These are phyloP conservation scores for Aphanomyces astaci DNA, from an alignment of 352 stramenopile species.

Conservation along the genomic window DNA sequence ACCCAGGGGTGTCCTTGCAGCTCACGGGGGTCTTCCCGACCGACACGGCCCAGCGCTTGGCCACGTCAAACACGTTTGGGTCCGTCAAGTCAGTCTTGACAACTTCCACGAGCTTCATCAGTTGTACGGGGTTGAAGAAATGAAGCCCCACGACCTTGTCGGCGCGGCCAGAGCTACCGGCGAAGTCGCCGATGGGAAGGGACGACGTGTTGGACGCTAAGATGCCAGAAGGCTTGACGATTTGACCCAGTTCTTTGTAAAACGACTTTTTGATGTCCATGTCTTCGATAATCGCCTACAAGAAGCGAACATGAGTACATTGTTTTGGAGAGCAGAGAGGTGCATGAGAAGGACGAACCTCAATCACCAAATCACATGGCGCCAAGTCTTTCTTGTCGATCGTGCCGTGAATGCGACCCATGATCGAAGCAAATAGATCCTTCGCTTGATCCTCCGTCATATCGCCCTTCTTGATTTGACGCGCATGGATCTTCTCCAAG, in stretches of 20 bases:
- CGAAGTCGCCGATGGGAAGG: conserved; percentile 92
- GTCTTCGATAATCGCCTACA: conserved; percentile 94
- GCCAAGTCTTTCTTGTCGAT: conserved; percentile 78
- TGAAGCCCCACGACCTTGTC: conserved; percentile 95
- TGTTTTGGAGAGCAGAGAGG: not conserved
- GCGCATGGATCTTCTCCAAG: conserved; percentile 80
- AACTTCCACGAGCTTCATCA: conserved; percentile 96
- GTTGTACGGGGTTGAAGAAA: conserved; percentile 97
- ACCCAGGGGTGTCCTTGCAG: conserved; percentile 95
- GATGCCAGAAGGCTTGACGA: conserved; percentile 89
- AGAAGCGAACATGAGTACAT: not conserved
- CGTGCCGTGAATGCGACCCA: conserved; percentile 83
- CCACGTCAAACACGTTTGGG: conserved; percentile 84
- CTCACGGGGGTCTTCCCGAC: conserved; percentile 93
- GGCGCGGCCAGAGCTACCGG: conserved; percentile 82
- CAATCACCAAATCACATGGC: conserved; percentile 94
- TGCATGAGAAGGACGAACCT: conserved; percentile 33
- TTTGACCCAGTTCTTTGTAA: conserved; percentile 87
- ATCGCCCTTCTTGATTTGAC: conserved; percentile 83
- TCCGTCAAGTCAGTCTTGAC: conserved; percentile 91
- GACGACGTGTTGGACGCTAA: conserved; percentile 97
- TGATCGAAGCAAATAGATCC: conserved; percentile 44
- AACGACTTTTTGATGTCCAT: conserved; percentile 89
- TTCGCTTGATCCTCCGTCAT: conserved; percentile 74
- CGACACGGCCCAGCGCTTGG: conserved; percentile 83